phyloP scores from a whole-genome alignment of 305 asterid species.

The Caryopteris hybrid region DNA sequence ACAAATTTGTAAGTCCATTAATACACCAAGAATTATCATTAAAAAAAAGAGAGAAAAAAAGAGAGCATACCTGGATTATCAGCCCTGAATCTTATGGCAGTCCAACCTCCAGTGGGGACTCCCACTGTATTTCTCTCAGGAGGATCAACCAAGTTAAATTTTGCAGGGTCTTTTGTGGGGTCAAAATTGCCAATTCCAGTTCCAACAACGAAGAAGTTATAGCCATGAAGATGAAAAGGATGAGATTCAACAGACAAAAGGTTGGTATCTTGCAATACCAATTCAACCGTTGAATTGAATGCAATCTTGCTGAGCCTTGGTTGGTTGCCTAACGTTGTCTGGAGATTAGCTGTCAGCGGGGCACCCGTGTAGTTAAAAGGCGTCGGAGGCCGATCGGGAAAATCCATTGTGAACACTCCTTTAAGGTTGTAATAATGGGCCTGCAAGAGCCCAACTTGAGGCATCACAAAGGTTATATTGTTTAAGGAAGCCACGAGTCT shows the following conservation, averaged over 20 bases:
- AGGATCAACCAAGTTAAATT: slow-evolving; percentile 51
- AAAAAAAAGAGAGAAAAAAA: too few species aligned
- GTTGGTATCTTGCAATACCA: slow-evolving; percentile 65
- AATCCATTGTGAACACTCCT: slow-evolving; percentile 42
- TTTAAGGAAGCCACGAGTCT: slow-evolving; percentile 54
- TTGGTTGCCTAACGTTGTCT: slow-evolving; percentile 15
- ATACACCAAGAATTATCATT: too few species aligned
- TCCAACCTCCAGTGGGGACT: slow-evolving; percentile 71
- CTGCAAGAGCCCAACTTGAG: slow-evolving; percentile 48
- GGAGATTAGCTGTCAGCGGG: slow-evolving; percentile 52
- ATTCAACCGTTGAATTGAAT: slow-evolving; percentile 55
- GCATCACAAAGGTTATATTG: slow-evolving; percentile 68
- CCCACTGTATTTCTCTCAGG: slow-evolving; percentile 63
- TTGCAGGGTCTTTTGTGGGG: slow-evolving; percentile 33
- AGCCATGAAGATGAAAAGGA: slow-evolving; percentile 76
- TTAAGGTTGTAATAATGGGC: slow-evolving; percentile 49
- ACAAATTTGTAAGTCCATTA: too few species aligned
- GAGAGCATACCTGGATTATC: slow-evolving; percentile 49
- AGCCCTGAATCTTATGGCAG: slow-evolving; percentile 61
- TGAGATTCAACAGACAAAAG: slow-evolving; percentile 58
- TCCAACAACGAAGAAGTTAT: slow-evolving; percentile 63
- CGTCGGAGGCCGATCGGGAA: slow-evolving; percentile 56
- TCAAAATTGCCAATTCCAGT: slow-evolving; percentile 51
- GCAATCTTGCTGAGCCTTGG: slow-evolving; percentile 43
- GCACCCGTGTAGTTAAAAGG: slow-evolving; percentile 69